phyloP scores from a whole-genome alignment of 1,284 basidiomycete genomes.

The Puccinia hordei region DNA sequence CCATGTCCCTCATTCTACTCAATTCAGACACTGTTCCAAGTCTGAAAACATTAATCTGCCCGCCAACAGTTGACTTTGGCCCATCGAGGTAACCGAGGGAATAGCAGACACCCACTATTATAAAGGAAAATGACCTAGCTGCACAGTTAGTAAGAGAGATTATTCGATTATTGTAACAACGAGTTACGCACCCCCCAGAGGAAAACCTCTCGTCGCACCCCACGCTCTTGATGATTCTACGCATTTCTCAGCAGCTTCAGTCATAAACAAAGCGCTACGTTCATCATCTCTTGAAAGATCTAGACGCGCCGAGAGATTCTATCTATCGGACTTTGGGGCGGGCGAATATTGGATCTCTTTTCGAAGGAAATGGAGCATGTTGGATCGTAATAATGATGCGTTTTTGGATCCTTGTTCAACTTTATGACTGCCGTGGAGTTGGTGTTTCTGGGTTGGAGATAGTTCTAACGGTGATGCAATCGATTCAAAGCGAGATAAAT shows the following conservation, averaged over 20 bases:
- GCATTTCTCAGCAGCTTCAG: constrained; percentile 31
- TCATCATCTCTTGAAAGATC: background rate
- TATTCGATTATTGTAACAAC: background rate
- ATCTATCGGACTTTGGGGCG: background rate
- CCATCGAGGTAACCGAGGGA: constrained; percentile 29
- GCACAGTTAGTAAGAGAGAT: background rate
- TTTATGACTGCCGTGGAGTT: background rate
- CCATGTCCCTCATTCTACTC: background rate
- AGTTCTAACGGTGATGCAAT: background rate
- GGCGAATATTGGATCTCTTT: background rate
- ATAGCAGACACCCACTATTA: constrained; percentile 21
- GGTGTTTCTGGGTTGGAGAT: background rate
- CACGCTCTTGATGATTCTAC: constrained; percentile 18
- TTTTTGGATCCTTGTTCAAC: background rate
- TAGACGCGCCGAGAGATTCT: background rate
- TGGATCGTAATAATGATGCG: background rate
- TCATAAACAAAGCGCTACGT: constrained; percentile 33
- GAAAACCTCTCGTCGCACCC: background rate
- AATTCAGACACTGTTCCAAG: constrained; percentile 23
- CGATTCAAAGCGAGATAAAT: background rate
- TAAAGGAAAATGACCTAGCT: background rate
- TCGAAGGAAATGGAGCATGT: background rate
- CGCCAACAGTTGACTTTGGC: background rate
- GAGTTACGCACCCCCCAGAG: constrained; percentile 5
- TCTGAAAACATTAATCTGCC: constrained; percentile 29